Conservation (phyloP, 139 green algal genomes). For the Chlorella sp. region DNA sequence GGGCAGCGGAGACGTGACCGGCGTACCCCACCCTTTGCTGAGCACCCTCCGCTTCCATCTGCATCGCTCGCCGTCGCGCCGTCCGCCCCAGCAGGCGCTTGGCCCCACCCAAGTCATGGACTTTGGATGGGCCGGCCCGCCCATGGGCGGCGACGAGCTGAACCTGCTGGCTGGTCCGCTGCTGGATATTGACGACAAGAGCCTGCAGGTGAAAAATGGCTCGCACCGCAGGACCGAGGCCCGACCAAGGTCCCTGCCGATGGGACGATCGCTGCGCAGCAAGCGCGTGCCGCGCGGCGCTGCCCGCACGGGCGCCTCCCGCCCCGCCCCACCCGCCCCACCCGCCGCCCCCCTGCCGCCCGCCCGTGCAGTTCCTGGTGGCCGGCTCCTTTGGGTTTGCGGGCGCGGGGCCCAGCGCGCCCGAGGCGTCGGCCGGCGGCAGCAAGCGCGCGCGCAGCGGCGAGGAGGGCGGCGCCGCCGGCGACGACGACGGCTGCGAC, state of each 20-base stretch:
- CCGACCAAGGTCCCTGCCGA: not conserved
- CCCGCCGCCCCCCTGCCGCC: too few species aligned
- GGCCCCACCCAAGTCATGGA: too few species aligned
- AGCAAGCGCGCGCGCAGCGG: constrained; percentile 4
- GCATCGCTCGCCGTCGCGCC: too few species aligned
- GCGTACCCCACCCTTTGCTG: too few species aligned
- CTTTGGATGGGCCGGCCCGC: too few species aligned
- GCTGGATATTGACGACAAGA: constrained; percentile 48
- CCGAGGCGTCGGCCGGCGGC: constrained; percentile 4
- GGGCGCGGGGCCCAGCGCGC: not conserved
- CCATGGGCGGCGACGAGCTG: too few species aligned
- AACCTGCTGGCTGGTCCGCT: too few species aligned
- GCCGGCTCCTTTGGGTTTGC: constrained; percentile 11
- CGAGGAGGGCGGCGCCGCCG: not conserved
- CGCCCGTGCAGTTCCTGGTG: constrained; percentile 31
- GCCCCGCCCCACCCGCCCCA: not conserved
- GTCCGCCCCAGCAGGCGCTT: too few species aligned
- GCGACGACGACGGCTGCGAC: constrained; percentile 15
- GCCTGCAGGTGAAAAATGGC: constrained; percentile 25
- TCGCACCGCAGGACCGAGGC: too few species aligned
- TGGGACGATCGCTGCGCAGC: not conserved
- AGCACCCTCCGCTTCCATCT: too few species aligned
- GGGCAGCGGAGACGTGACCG: too few species aligned
- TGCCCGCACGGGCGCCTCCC: not conserved
- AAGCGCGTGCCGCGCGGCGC: not conserved